Percentiles rank a stretch among this genome's conserved stretches.
These are phyloP conservation scores for Chlorella vulgaris DNA, from an alignment of 139 green algal genomes.

Conservation along the genomic window DNA sequence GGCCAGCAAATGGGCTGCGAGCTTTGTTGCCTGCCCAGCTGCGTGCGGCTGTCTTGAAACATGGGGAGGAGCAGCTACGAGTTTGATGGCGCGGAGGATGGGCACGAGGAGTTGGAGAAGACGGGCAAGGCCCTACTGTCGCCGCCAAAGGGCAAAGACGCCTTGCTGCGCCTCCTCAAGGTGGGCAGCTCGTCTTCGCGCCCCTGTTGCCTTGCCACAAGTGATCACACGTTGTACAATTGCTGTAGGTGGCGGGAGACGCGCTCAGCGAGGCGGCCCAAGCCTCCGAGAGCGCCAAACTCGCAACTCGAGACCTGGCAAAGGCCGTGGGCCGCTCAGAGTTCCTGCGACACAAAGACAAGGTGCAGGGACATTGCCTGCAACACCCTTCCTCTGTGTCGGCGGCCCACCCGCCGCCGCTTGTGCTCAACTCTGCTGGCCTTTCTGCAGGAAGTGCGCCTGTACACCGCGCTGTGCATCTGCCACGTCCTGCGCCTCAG, in stretches of 20 bases:
- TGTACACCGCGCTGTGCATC: slow-evolving; percentile 57
- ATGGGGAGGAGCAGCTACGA: slow-evolving; percentile 15
- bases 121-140: slow-evolving; percentile 39
- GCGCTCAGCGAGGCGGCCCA: slow-evolving; percentile 55
- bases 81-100: slow-evolving; percentile 32
- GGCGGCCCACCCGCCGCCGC: neutral
- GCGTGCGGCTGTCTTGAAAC: slow-evolving; percentile 1
- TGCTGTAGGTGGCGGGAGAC: slow-evolving; percentile 31
- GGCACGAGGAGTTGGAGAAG: slow-evolving; percentile 4
- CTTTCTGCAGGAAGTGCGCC: slow-evolving; percentile 62
- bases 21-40: too few species aligned
- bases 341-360: slow-evolving; percentile 58
- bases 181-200: slow-evolving; percentile 24
- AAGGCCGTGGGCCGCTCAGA: slow-evolving; percentile 35
- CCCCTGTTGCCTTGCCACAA: neutral
- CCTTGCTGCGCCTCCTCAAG: slow-evolving; percentile 59
- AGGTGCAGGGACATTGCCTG: slow-evolving; percentile 33
- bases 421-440: neutral
- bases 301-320: slow-evolving; percentile 34
- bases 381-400: too few species aligned
- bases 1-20: too few species aligned
- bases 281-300: slow-evolving; percentile 39
- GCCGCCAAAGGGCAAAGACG: slow-evolving; percentile 53
- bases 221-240: neutral
- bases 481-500: slow-evolving; percentile 61